Evolutionary conservation across 208 protist species (phyloP).

Genomic region (Novymonas esmeraldas): DNA sequence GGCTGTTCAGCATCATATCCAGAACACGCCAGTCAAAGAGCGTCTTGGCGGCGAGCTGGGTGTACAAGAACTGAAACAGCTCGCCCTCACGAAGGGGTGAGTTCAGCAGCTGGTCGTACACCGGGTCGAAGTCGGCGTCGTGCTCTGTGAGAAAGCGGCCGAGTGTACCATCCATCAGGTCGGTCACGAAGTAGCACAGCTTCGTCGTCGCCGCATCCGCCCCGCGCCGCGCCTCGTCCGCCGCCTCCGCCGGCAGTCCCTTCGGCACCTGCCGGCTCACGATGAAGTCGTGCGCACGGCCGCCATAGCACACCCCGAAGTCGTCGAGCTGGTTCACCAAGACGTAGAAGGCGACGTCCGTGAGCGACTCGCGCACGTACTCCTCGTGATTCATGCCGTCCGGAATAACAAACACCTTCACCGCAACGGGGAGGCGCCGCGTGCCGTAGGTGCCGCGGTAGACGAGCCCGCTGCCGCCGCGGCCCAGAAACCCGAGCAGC

Average conservation of each 20-base stretch:
- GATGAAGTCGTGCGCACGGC: conserved; percentile 80
- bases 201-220: conserved; percentile 28
- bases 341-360: conserved; percentile 82
- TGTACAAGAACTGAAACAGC: conserved; percentile 87
- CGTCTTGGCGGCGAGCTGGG: conserved; percentile 64
- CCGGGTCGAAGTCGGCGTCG: conserved; percentile 82
- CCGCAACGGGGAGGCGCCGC: conserved; percentile 62
- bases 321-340: conserved; percentile 82
- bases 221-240: conserved; percentile 35
- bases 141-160: conserved; percentile 78
- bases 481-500: conserved; percentile 53
- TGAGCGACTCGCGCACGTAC: conserved; percentile 84
- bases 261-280: conserved; percentile 53
- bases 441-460: conserved; percentile 67
- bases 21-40: conserved; percentile 83
- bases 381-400: conserved; percentile 60
- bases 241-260: conserved; percentile 59
- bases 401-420: conserved; percentile 83
- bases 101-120: conserved; percentile 84
- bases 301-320: conserved; percentile 47
- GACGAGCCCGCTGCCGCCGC: conserved; percentile 80
- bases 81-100: conserved; percentile 66
- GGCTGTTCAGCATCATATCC: conserved; percentile 86
- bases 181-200: conserved; percentile 83
- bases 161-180: conserved; percentile 87